These are phyloP conservation scores for Wickerhamiella azyma DNA, from an alignment of 805 yeast genomes.

Conservation along the genomic window DNA sequence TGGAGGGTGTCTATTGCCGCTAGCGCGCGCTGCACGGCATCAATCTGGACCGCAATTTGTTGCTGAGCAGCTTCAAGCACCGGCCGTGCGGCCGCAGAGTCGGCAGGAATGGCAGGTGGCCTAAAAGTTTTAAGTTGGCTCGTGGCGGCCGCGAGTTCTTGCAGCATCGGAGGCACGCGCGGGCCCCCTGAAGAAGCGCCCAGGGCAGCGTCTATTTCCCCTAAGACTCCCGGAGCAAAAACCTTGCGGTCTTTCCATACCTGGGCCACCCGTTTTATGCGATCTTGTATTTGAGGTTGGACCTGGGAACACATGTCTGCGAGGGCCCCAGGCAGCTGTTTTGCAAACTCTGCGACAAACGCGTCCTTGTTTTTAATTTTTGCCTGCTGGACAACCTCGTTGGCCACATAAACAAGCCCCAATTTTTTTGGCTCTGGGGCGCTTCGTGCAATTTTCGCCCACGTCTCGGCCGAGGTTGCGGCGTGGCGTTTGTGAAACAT, in stretches of 20 bases:
- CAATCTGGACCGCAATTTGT: not conserved
- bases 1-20: not conserved
- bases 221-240: conserved; percentile 28
- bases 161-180: not conserved
- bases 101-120: not conserved
- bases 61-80: conserved; percentile 1
- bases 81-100: not conserved
- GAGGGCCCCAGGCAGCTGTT: conserved; percentile 29
- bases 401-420: conserved; percentile 54
- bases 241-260: conserved; percentile 58
- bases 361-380: conserved; percentile 46
- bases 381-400: conserved; percentile 73
- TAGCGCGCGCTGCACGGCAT: not conserved
- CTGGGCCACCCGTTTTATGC: conserved; percentile 41
- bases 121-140: conserved; percentile 1
- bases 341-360: conserved; percentile 44
- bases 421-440: conserved; percentile 34
- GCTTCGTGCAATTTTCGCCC: conserved; percentile 31
- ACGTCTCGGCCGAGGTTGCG: conserved; percentile 36
- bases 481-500: conserved; percentile 53
- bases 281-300: conserved; percentile 34
- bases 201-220: conserved; percentile 21
- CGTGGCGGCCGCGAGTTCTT: conserved; percentile 3
- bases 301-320: conserved; percentile 26
- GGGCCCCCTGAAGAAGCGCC: conserved; percentile 4